Evolutionary conservation across 129 eudicot species (phyloP).

Genomic region (Arctium lappa): DNA sequence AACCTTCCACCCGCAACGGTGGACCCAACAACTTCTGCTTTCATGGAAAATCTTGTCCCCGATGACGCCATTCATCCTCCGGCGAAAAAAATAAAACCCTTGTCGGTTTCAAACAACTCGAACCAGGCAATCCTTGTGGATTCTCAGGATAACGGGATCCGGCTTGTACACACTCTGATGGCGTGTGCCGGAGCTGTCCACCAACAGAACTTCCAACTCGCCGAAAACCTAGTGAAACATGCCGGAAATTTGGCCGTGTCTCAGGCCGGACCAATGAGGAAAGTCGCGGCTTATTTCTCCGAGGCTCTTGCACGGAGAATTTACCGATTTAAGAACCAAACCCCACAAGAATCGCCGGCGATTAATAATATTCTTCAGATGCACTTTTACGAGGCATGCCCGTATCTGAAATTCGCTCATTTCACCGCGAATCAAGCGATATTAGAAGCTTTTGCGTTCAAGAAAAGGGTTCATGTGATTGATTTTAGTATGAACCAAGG

Average conservation of each 20-base stretch:
- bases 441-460: slow-evolving; percentile 62
- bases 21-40: slow-evolving; percentile 16
- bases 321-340: slow-evolving; percentile 42
- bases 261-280: slow-evolving; percentile 82
- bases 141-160: slow-evolving; percentile 68
- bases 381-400: slow-evolving; percentile 86
- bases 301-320: slow-evolving; percentile 72
- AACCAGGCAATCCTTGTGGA: slow-evolving; percentile 56
- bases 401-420: slow-evolving; percentile 83
- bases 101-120: slow-evolving; percentile 4
- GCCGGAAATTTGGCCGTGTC: slow-evolving; percentile 60
- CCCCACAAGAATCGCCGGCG: slow-evolving; percentile 42
- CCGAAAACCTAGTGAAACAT: slow-evolving; percentile 61
- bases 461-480: slow-evolving; percentile 62
- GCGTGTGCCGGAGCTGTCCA: slow-evolving; percentile 89
- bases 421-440: slow-evolving; percentile 93
- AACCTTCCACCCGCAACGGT: slow-evolving; percentile 10
- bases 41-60: slow-evolving; percentile 43
- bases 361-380: slow-evolving; percentile 50
- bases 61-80: slow-evolving; percentile 54
- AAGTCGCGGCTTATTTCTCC: slow-evolving; percentile 80
- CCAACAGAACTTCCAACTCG: slow-evolving; percentile 45
- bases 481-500: slow-evolving; percentile 92
- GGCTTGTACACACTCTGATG: slow-evolving; percentile 73
- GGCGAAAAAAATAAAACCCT: slow-evolving; percentile 36